A percentile compares a stretch with the other conserved stretches of the same genome.
Conservation (phyloP, 208 protist genomes). For the Phytomonas sp. region DNA sequence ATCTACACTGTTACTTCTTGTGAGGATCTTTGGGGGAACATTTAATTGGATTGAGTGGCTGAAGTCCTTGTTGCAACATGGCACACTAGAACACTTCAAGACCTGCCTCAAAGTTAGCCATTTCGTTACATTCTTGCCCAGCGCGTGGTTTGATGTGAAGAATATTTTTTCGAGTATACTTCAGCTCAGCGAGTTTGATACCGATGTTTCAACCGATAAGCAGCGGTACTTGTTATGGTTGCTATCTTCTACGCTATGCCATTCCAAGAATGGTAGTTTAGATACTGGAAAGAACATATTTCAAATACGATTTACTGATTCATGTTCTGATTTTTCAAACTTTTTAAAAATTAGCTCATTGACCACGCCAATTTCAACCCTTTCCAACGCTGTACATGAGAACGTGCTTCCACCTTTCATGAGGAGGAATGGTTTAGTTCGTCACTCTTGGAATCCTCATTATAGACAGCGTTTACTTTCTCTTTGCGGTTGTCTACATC, state of each 20-base stretch:
- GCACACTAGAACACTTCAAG: neutral
- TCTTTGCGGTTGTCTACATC: neutral
- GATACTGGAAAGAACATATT: neutral
- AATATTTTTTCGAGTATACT: neutral
- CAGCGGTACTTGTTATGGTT: neutral
- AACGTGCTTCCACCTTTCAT: neutral
- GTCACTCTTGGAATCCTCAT: neutral
- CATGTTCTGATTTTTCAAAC: neutral
- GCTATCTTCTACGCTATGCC: neutral
- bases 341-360: neutral
- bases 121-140: neutral
- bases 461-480: neutral
- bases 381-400: neutral
- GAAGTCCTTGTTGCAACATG: neutral
- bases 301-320: neutral
- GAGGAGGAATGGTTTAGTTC: neutral
- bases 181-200: neutral
- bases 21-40: constrained; percentile 2
- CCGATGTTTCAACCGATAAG: neutral
- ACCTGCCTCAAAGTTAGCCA: neutral
- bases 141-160: neutral
- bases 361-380: neutral
- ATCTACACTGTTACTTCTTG: constrained; percentile 6
- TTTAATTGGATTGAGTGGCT: neutral
- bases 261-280: neutral